These are phyloP conservation scores for Yamagishiella unicocca DNA, from an alignment of 139 green algal genomes.

Conservation along the genomic window DNA sequence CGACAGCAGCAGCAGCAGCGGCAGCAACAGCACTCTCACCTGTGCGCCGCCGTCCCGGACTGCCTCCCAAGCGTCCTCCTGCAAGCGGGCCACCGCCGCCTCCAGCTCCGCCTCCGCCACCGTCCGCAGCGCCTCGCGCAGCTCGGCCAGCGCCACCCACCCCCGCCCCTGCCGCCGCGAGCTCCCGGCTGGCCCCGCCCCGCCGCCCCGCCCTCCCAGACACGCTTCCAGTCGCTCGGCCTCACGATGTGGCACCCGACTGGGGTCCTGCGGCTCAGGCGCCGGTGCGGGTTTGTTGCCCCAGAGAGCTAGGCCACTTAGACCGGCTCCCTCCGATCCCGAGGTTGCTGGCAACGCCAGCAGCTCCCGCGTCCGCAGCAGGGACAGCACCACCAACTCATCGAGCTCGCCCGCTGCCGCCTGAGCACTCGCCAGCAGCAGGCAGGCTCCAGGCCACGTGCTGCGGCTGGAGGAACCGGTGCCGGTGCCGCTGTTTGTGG, in stretches of 20 bases:
- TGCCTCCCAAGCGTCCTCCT: conserved; percentile 23
- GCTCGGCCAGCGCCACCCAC: neutral
- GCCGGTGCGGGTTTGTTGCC: no score
- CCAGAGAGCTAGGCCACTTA: no score
- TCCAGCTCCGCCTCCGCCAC: conserved; percentile 10
- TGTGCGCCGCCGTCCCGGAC: conserved; percentile 6
- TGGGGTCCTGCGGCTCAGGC: no score
- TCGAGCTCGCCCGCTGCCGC: neutral
- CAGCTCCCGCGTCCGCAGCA: neutral
- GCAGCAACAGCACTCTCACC: conserved; percentile 1
- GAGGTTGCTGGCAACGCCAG: neutral
- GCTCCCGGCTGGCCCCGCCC: neutral
- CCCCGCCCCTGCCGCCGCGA: no score
- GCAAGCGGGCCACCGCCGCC: conserved; percentile 15
- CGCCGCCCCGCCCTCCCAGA: no score
- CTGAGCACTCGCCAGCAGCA: conserved; percentile 19
- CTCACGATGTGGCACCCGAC: no score
- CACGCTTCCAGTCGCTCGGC: no score
- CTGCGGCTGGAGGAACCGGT: neutral
- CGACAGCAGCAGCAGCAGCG: neutral
- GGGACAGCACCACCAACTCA: neutral
- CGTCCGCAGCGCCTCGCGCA: neutral
- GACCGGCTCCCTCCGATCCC: neutral
- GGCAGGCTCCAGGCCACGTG: neutral
- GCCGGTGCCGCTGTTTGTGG: neutral